These are phyloP conservation scores for Avena eriantha DNA, from an alignment of 176 grass and related monocot species.

Conservation along the genomic window DNA sequence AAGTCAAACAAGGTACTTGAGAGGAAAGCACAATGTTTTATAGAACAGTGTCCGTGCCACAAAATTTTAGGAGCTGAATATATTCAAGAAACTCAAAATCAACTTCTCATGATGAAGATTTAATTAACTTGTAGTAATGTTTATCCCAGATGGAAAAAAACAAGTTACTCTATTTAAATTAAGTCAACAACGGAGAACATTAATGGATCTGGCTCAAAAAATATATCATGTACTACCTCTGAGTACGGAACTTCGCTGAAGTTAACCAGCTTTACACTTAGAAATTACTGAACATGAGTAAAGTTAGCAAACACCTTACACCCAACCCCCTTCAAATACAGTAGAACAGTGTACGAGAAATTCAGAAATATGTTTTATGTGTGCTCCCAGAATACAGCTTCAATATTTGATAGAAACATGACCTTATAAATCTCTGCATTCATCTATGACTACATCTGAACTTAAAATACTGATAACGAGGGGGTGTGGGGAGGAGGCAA, in stretches of 20 bases:
- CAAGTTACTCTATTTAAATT: background rate
- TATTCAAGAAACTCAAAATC: background rate
- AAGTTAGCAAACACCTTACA: background rate
- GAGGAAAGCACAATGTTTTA: slow-evolving; percentile 22
- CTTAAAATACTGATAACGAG: background rate
- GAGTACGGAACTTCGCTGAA: background rate
- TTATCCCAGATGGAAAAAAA: background rate
- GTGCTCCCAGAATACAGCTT: background rate
- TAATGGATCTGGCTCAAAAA: background rate
- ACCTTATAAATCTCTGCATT: background rate
- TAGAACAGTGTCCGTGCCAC: background rate
- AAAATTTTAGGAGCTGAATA: background rate
- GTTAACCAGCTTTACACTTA: background rate
- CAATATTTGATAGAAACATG: background rate
- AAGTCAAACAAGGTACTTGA: slow-evolving; percentile 19
- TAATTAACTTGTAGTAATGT: background rate
- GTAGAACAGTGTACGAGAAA: background rate
- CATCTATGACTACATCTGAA: slow-evolving; percentile 31
- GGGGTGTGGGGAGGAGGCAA: background rate
- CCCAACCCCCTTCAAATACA: background rate
- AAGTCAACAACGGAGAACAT: background rate
- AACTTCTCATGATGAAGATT: background rate
- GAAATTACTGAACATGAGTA: background rate
- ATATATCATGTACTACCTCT: background rate
- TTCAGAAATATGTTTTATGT: background rate